phyloP scores from a whole-genome alignment of 2,329 filamentous ascomycete species.

The Trichophyton equinum region DNA sequence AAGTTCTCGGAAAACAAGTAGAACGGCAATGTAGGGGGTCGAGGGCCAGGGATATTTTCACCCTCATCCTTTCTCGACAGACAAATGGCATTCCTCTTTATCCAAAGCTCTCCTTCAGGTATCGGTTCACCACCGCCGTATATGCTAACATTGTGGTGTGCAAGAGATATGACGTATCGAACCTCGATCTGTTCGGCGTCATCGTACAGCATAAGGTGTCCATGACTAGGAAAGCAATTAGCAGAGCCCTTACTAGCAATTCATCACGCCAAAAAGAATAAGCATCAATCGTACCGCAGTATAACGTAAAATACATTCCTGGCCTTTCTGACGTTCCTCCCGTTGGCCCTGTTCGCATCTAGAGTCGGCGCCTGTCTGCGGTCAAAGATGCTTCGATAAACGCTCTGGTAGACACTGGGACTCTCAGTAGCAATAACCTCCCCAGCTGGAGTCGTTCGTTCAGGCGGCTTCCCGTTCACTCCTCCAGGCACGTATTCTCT shows the following conservation, averaged over 20 bases:
- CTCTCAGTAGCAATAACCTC: slow-evolving; percentile 67
- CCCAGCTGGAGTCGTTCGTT: slow-evolving; percentile 68
- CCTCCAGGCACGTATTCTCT: slow-evolving; percentile 85
- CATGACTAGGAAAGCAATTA: slow-evolving; percentile 50
- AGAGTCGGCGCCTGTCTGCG: slow-evolving; percentile 51
- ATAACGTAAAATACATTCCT: slow-evolving; percentile 92
- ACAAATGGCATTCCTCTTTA: slow-evolving; percentile 84
- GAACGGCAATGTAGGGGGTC: slow-evolving; percentile 59
- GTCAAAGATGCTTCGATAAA: slow-evolving; percentile 95
- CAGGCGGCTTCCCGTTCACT: slow-evolving; percentile 83
- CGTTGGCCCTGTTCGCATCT: slow-evolving; percentile 39
- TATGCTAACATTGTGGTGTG: slow-evolving; percentile 71
- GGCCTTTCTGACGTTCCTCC: slow-evolving; percentile 45
- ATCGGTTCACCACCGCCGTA: slow-evolving; percentile 68
- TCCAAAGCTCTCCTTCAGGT: slow-evolving; percentile 85
- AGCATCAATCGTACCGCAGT: slow-evolving; percentile 48
- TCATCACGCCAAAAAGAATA: background rate
- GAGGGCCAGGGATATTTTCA: slow-evolving; percentile 39
- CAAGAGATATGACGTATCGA: slow-evolving; percentile 84
- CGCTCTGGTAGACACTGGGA: slow-evolving; percentile 91
- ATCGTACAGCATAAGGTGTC: slow-evolving; percentile 94
- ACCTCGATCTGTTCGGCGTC: slow-evolving; percentile 92
- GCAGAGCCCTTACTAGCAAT: background rate
- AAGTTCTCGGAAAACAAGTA: slow-evolving; percentile 91
- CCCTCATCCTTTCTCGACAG: slow-evolving; percentile 51